Conservation (phyloP, 345 rosid species). For the Lepidium africanum region DNA sequence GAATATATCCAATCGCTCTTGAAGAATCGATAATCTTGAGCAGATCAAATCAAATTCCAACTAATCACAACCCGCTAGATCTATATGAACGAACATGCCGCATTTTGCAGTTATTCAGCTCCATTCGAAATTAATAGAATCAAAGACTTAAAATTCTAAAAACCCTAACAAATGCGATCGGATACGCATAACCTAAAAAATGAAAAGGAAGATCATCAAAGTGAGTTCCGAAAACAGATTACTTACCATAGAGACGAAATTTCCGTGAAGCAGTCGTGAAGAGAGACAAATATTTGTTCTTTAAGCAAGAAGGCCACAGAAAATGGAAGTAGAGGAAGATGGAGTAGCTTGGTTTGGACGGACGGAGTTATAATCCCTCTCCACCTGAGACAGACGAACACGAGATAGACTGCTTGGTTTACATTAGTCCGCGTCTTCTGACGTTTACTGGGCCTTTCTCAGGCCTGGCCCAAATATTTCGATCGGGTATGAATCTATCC, state of each 20-base stretch:
- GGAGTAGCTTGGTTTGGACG: neutral
- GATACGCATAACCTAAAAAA: constrained; percentile 7
- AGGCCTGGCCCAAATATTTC: neutral
- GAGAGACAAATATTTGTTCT: neutral
- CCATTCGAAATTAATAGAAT: neutral
- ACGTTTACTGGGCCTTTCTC: neutral
- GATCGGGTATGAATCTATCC: neutral
- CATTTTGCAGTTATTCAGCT: neutral
- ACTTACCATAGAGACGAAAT: constrained; percentile 21
- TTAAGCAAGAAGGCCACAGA: neutral
- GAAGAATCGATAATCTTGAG: neutral
- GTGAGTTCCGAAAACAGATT: neutral
- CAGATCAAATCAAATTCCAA: constrained; percentile 23
- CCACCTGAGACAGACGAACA: constrained; percentile 27
- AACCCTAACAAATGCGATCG: constrained; percentile 25
- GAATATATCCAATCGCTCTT: constrained; percentile 5
- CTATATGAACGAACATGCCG: neutral
- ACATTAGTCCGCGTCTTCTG: constrained; percentile 19
- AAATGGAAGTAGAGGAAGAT: constrained; percentile 2
- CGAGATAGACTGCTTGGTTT: constrained; percentile 12
- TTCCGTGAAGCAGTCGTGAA: neutral
- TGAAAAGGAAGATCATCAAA: constrained; percentile 17
- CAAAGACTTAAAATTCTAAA: constrained; percentile 1
- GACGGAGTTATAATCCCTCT: neutral
- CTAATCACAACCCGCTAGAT: constrained; percentile 16